Evolutionary conservation across 257 asterid genomes (phyloP), one percentile per base, ranked within the genome.

Genomic region (Linderniella brevidens): DNA sequence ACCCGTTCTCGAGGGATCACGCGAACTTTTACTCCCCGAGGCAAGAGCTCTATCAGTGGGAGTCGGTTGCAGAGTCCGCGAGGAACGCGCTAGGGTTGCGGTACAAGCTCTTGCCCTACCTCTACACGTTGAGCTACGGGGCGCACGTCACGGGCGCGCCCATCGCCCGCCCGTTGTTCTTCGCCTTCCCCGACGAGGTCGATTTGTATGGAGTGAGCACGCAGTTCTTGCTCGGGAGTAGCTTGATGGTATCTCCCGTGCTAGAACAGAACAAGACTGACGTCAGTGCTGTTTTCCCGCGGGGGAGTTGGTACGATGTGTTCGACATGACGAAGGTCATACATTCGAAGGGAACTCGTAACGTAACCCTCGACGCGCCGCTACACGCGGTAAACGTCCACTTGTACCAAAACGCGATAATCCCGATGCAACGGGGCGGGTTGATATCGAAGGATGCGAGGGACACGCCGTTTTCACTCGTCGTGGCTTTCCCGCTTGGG

Each of bases 1-100:
- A 85, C 61, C 96, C 99, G 0, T 90, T 85, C 51, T 85, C 96
- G 1, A 73, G 99, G 50, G 96, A 90, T 63, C 99, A 90, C 53
- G 96, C 94, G 0, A 85, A 85, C 52, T 81, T 67, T 47, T 72
- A 72, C 53, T 85, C 94, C 8, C 96, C 99, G 6, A 73, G 99
- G 46, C 96, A 90, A 32, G 94, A 90, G 77, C 99, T 85, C 64
- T 90, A 90, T 58, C 99, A 85, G 56, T 90, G 99, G 99, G 75
- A 71, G 44, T 52, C 93, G 1, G 99, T 90, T 43, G 93, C 99
- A 1, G 64, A 64, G 37, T 90, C 99, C 9, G 94, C 92, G 1
- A 72, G 99, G 42, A 85, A 85, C 59, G 96, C 96, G 40, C 50
- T 90, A 9, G 99, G 96, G 1, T 68, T 90, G 92, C 69, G 99